Evolutionary conservation across 2,329 filamentous ascomycete species (phyloP), one percentile per base, ranked within the genome.

Genomic region (Xylariaceae sp.): DNA sequence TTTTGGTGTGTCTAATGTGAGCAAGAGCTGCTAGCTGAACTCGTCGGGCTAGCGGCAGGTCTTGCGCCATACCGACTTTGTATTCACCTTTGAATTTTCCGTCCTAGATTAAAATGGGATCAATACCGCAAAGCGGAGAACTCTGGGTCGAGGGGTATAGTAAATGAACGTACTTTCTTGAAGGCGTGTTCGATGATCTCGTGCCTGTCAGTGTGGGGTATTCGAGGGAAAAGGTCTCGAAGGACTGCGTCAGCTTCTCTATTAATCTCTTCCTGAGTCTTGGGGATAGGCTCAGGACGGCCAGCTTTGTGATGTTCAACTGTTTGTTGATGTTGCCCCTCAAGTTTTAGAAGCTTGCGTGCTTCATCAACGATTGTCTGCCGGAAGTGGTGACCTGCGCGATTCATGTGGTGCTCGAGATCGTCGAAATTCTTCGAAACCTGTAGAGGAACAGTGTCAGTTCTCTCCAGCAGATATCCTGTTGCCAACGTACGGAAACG

Each of bases 1-100:
- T 85, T 52, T 83, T 78, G n/a, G 63, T 78, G 54, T 85, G 81
- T 32, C 81, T 72, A 52, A 85, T 83, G 53, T 84, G 80, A 42
- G 81, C 79, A 52, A 83, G 68, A 9, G 81, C 79, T 29, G 81
- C 81, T 37, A 84, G 71, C 56, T 83, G 79, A 35, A 82, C 79
- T 44, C 81, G 72, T 17, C 79, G 75, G 31, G 78, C 77, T 33
- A 85, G 65, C 9, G 78, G 66, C 35, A 84, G 65, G 37, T 77
- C 66, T 28, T 63, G 55, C 19, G 74, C 76, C 45, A 81, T 66
- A 30, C 80, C 80, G 48, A 84, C 80, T 42, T 74, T 73, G 28
- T 68, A 68, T 42, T 77, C 72, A 48, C 72, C 73, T 48, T 75
- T 73, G 49, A 71, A 73, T 34, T 60, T 66, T 32, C 65, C 63